Evolutionary conservation across 352 stramenopile genomes (phyloP).

Genomic region (Phytophthora rubi): DNA sequence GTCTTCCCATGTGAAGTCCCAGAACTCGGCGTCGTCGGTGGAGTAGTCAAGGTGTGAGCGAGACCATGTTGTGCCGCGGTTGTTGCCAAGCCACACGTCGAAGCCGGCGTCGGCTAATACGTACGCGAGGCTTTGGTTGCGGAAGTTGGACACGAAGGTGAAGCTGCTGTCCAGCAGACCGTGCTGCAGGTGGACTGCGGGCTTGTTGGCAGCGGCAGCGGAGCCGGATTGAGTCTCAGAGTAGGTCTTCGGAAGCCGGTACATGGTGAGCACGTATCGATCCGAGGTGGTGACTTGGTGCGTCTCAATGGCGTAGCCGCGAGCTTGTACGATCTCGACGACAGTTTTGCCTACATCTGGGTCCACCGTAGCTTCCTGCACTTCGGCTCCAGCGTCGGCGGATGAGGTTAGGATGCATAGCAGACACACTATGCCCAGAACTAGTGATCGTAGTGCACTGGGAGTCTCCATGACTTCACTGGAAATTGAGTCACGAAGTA

Average conservation of each 20-base stretch:
- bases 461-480: neutral
- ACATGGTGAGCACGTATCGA: slow-evolving; percentile 63
- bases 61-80: slow-evolving; percentile 62
- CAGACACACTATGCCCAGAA: neutral
- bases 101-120: slow-evolving; percentile 55
- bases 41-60: slow-evolving; percentile 43
- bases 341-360: too few species aligned
- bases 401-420: neutral
- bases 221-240: slow-evolving; percentile 40
- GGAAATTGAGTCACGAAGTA: neutral
- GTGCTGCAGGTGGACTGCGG: slow-evolving; percentile 54
- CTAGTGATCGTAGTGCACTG: neutral
- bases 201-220: slow-evolving; percentile 40
- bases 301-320: slow-evolving; percentile 51
- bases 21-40: slow-evolving; percentile 47
- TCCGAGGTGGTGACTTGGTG: slow-evolving; percentile 53
- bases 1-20: slow-evolving; percentile 61
- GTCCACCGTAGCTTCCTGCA: neutral
- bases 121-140: slow-evolving; percentile 55
- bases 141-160: slow-evolving; percentile 56
- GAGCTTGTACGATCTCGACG: too few species aligned
- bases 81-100: slow-evolving; percentile 67
- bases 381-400: neutral
- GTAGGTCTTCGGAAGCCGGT: slow-evolving; percentile 53
- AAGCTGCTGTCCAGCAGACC: slow-evolving; percentile 60